Evolutionary conservation across 495 filamentous ascomycete species (phyloP).

Genomic region (Podospora fimiseda): DNA sequence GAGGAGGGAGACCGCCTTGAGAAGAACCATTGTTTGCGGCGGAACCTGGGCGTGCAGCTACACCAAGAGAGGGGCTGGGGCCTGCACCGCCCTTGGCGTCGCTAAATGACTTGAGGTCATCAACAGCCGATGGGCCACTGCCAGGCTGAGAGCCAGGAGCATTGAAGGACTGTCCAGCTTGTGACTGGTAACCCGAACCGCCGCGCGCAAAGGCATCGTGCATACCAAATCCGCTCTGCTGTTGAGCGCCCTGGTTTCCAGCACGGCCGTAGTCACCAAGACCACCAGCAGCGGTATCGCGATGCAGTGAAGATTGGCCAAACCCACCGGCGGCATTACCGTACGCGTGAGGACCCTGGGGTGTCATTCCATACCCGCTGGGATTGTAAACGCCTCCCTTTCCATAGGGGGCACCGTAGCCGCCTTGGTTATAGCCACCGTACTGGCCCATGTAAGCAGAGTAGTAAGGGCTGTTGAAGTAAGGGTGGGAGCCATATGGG

Average conservation of each 20-base stretch:
- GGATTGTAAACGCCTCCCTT: constrained; percentile 73
- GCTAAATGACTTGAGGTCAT: constrained; percentile 71
- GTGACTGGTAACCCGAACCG: constrained; percentile 53
- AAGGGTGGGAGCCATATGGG: constrained; percentile 69
- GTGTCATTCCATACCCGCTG: constrained; percentile 68
- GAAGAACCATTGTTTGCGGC: constrained; percentile 67
- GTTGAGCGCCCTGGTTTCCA: constrained; percentile 67
- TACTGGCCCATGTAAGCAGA: constrained; percentile 72
- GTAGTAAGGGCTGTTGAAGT: constrained; percentile 76
- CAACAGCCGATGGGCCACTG: constrained; percentile 42
- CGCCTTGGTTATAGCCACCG: constrained; percentile 58
- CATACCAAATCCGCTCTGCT: constrained; percentile 64
- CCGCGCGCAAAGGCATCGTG: constrained; percentile 73
- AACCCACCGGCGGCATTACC: constrained; percentile 73
- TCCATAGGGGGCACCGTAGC: constrained; percentile 66
- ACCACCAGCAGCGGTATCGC: constrained; percentile 54
- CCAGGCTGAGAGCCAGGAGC: constrained; percentile 54
- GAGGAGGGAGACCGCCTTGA: constrained; percentile 64
- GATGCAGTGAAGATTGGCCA: constrained; percentile 60
- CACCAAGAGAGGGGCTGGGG: constrained; percentile 77
- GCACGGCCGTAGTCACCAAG: constrained; percentile 70
- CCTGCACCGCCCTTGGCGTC: constrained; percentile 61
- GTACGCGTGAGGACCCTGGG: constrained; percentile 70
- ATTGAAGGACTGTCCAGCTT: constrained; percentile 60
- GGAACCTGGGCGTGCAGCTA: constrained; percentile 76